Evolutionary conservation across 306 rosid species (phyloP), one percentile per base, ranked within the genome.

Genomic region (Delonix regia): DNA sequence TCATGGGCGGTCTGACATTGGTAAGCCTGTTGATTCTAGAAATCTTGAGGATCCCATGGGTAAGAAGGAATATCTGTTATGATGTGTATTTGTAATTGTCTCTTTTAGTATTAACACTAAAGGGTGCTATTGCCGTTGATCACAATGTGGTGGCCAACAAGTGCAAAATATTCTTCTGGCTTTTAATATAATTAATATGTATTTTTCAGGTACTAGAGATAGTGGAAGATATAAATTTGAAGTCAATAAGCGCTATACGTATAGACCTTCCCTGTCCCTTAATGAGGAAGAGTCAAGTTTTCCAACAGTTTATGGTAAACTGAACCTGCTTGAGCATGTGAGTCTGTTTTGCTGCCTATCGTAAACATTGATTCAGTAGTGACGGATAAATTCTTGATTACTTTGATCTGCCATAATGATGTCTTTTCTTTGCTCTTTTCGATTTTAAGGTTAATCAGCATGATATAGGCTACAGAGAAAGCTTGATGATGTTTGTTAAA

Each of bases 401-500:
- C 18, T 53, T 22, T 73, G 34, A 75, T 41, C 4, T 71, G 55
- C 34, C 53, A 19, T 73, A 71, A 7, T 44, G 59, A 12, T 71
- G 53, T 71, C 51, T 69, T 69, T 15, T 13, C 62, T 4, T 24
- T 8, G 6, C 24, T 62, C 24, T 24, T 65, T 15, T 76, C 18
- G 6, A 27, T 48, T 71, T 49, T 33, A 42, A 91, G 94, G 90
- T 83, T 19, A 80, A 39, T 82, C 87, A 80, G 42, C 85, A 78
- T 33, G 90, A 83, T 25, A 42, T 85, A 57, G 68, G 86, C 2
- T 89, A 89, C 78, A 83, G 34, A 71, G 89, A 91, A 52, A 91
- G 93, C 83, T 84, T 91, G 81, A 86, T 82, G 89, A 5, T 78
- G 56, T 89, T 86, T 74, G 86, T 49, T 39, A 86, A 83, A 75